phyloP scores from a whole-genome alignment of 2,329 filamentous ascomycete species.

The Sclerotinia minor region DNA sequence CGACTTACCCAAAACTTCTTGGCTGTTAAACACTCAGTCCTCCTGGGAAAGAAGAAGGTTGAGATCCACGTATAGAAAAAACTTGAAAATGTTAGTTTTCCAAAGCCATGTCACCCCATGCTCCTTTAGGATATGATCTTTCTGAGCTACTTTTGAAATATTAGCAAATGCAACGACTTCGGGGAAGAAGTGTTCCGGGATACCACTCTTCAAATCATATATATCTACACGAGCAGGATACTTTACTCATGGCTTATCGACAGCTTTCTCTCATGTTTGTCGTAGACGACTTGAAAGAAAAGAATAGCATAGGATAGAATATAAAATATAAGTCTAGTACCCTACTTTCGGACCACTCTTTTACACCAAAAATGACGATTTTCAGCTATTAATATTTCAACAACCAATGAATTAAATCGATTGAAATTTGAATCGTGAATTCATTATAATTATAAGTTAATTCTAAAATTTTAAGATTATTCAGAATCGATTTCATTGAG shows the following conservation, averaged over 20 bases:
- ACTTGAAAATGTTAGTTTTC: neutral
- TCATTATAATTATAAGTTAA: no score
- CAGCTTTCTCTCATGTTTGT: neutral
- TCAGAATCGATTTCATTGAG: no score
- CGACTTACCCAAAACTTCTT: neutral
- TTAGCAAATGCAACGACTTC: neutral
- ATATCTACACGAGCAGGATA: neutral
- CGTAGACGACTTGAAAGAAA: no score
- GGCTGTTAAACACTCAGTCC: neutral
- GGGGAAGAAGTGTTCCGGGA: neutral
- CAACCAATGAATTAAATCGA: no score
- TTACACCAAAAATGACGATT: no score
- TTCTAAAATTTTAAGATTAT: no score
- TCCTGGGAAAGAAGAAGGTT: neutral
- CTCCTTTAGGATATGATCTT: no score
- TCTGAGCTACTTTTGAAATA: neutral
- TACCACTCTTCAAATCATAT: neutral
- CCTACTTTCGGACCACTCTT: no score
- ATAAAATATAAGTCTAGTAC: no score
- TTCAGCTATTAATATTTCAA: no score
- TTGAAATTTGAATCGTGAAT: no score
- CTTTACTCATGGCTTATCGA: neutral
- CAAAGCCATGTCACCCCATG: neutral
- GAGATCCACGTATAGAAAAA: neutral
- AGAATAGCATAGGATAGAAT: no score